These are phyloP conservation scores for Cutaneotrichosporon dermatis DNA, from an alignment of 1,284 basidiomycete genomes.

Conservation along the genomic window DNA sequence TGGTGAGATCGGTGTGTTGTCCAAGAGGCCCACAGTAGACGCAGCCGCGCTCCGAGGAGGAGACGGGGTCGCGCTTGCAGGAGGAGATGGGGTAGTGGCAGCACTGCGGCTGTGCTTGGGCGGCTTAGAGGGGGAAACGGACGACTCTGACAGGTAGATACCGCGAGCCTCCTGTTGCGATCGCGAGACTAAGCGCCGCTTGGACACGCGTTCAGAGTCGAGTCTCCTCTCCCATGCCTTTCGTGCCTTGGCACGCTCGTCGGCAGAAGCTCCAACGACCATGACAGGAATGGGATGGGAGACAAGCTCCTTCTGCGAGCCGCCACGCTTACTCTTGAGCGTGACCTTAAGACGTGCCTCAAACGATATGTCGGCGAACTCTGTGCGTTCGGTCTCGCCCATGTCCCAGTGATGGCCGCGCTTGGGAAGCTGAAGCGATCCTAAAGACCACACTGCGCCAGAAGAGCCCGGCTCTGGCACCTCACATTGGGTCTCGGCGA, in stretches of 20 bases:
- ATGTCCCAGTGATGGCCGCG: conserved; percentile 35
- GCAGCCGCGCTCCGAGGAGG: neutral
- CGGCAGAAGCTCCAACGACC: neutral
- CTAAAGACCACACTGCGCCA: conserved; percentile 20
- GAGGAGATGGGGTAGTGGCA: too few relatives aligned
- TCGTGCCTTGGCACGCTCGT: neutral
- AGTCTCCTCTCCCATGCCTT: neutral
- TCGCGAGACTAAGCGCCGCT: neutral
- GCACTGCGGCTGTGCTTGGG: too few relatives aligned
- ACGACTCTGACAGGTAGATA: too few relatives aligned
- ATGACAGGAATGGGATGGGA: neutral
- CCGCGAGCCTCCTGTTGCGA: neutral
- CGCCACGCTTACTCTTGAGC: conserved; percentile 20
- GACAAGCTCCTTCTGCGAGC: conserved; percentile 17
- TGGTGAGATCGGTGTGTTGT: too few relatives aligned
- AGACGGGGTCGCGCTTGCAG: neutral
- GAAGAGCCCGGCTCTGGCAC: conserved; percentile 11
- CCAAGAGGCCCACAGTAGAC: too few relatives aligned
- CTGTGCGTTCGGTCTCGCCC: conserved; percentile 33
- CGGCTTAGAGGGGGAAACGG: too few relatives aligned
- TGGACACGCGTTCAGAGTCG: neutral
- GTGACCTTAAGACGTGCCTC: conserved; percentile 28
- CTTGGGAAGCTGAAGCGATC: conserved; percentile 24
- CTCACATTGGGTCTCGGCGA: conserved; percentile 23
- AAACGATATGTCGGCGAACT: conserved; percentile 29